Evolutionary conservation across 176 grass and related monocot species (phyloP).

Genomic region (Oryza glumipatula): DNA sequence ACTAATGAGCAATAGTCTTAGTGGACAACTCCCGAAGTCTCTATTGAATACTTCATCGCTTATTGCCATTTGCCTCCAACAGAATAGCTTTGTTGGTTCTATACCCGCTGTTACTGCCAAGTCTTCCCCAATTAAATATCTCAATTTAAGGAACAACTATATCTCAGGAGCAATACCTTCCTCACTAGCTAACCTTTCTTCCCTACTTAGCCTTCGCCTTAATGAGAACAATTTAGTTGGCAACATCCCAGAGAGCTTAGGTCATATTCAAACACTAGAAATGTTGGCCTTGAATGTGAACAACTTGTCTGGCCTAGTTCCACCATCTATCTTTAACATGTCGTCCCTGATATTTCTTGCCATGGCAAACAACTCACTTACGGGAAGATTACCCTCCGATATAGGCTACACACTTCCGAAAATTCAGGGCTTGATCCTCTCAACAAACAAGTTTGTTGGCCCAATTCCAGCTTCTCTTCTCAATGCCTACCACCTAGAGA

Average conservation of each 20-base stretch:
- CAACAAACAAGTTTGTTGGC: conserved; percentile 24
- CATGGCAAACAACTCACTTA: conserved; percentile 18
- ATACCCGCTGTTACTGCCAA: conserved; percentile 5
- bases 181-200: conserved; percentile 47
- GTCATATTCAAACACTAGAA: conserved; percentile 25
- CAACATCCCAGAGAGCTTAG: conserved; percentile 46
- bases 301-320: conserved; percentile 37
- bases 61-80: conserved; percentile 13
- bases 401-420: neutral
- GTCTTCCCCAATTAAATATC: neutral
- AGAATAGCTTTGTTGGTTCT: conserved; percentile 8
- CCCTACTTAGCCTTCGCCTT: conserved; percentile 28
- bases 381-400: neutral
- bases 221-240: conserved; percentile 44
- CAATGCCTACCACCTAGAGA: conserved; percentile 2
- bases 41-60: conserved; percentile 35
- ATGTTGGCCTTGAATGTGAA: neutral
- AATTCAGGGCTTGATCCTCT: neutral
- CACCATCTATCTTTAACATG: conserved; percentile 25
- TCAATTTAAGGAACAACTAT: conserved; percentile 27
- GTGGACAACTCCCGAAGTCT: conserved; percentile 37
- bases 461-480: conserved; percentile 37
- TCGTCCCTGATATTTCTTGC: conserved; percentile 9
- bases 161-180: conserved; percentile 41
- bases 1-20: conserved; percentile 42